These are phyloP conservation scores for Saussurea involucrata DNA, from an alignment of 129 eudicot genomes.

Conservation along the genomic window DNA sequence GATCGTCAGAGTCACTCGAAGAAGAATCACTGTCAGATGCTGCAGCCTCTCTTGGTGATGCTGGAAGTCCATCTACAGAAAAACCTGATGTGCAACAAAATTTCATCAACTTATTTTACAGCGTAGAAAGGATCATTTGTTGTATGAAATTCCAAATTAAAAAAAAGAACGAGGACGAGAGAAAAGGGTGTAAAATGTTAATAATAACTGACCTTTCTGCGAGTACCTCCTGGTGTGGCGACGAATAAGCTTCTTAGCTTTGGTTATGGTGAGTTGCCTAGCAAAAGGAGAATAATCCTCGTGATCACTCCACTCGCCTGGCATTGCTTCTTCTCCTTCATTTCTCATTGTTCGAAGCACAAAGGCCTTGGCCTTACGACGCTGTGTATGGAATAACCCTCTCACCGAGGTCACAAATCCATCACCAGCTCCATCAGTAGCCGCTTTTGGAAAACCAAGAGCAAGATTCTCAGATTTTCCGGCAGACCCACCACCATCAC, in stretches of 20 bases:
- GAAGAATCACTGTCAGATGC: conserved; percentile 70
- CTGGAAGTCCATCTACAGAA: conserved; percentile 51
- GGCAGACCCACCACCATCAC: conserved; percentile 64
- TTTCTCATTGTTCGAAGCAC: conserved; percentile 96
- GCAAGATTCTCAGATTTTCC: conserved; percentile 46
- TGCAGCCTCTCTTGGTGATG: conserved; percentile 53
- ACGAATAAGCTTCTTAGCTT: conserved; percentile 68
- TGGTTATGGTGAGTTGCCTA: conserved; percentile 83
- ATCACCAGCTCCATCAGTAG: conserved; percentile 83
- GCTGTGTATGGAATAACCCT: conserved; percentile 76
- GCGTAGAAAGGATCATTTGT: not conserved
- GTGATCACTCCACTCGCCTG: conserved; percentile 84
- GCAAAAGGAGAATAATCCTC: conserved; percentile 96
- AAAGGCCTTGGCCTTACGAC: conserved; percentile 91
- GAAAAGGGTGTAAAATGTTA: not conserved
- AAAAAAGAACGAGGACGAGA: too few species aligned
- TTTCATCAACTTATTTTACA: not conserved
- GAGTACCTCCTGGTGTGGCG: conserved; percentile 86
- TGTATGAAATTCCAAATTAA: not conserved
- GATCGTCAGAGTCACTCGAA: conserved; percentile 54
- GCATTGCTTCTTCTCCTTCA: conserved; percentile 66
- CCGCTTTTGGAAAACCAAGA: conserved; percentile 51
- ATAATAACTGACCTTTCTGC: conserved; percentile 54
- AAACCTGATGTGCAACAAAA: conserved; percentile 38
- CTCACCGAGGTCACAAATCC: conserved; percentile 82